phyloP scores from a whole-genome alignment of 2,329 filamentous ascomycete species.

The Colletotrichum paranaense region DNA sequence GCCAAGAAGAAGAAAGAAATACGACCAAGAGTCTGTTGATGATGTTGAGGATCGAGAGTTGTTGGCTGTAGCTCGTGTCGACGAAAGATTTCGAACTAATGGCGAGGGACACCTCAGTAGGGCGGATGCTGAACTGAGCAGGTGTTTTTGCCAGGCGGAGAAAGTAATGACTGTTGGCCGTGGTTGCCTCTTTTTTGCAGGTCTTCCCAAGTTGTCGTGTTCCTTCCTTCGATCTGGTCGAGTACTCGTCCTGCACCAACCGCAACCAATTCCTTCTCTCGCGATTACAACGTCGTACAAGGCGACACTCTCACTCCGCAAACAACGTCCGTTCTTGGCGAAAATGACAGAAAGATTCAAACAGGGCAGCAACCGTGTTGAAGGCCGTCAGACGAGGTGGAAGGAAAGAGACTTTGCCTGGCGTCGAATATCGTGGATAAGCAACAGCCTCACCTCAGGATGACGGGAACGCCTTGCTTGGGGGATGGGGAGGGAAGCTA shows the following conservation, averaged over 20 bases:
- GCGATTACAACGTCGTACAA: not conserved
- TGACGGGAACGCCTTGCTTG: not conserved
- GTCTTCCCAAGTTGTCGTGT: not conserved
- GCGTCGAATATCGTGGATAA: constrained; percentile 22
- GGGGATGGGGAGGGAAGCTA: constrained; percentile 7
- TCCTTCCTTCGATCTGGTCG: constrained; percentile 2
- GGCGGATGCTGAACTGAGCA: not conserved
- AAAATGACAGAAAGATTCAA: not conserved
- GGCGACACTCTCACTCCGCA: constrained; percentile 6
- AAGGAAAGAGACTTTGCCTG: not conserved
- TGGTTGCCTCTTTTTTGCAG: not conserved
- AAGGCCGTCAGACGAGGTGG: not conserved
- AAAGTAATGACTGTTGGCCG: not conserved
- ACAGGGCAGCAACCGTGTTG: not conserved
- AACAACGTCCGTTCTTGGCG: constrained; percentile 6
- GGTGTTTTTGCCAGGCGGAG: not conserved
- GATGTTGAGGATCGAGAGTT: not conserved
- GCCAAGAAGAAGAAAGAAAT: not conserved
- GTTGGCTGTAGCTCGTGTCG: not conserved
- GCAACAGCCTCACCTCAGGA: constrained; percentile 22
- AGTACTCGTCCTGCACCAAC: not conserved
- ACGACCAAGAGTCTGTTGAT: constrained; percentile 1
- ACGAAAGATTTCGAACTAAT: not conserved
- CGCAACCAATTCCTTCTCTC: constrained; percentile 11
- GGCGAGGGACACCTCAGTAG: not conserved